A percentile compares a stretch with the other conserved stretches of the same genome.
phyloP scores from a whole-genome alignment of 345 rosid species.

The Pugionium dolabratum region DNA sequence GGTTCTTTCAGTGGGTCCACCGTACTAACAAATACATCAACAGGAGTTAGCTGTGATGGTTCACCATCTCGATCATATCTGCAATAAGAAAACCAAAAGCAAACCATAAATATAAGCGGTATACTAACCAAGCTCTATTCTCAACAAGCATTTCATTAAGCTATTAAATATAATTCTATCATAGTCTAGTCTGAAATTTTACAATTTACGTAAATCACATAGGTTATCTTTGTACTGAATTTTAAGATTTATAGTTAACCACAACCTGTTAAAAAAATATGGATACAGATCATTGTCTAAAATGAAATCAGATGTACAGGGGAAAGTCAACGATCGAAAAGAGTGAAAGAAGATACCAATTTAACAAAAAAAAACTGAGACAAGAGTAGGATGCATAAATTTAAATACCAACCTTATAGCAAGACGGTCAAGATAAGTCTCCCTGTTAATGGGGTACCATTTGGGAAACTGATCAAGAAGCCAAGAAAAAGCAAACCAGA shows the following conservation, averaged over 20 bases:
- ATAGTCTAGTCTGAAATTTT: constrained; percentile 17
- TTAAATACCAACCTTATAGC: constrained; percentile 66
- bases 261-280: constrained; percentile 5
- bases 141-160: background rate
- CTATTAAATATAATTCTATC: background rate
- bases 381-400: constrained; percentile 16
- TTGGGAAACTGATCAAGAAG: constrained; percentile 99
- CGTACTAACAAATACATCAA: constrained; percentile 97
- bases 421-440: constrained; percentile 94
- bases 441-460: constrained; percentile 96
- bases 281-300: background rate
- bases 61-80: constrained; percentile 98
- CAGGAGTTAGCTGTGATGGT: constrained; percentile 91
- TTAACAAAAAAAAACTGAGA: background rate
- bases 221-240: background rate
- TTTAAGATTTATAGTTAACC: background rate
- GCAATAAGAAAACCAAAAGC: constrained; percentile 34
- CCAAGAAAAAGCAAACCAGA: constrained; percentile 99
- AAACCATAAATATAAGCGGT: constrained; percentile 13
- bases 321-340: constrained; percentile 9
- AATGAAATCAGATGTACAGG: background rate
- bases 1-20: constrained; percentile 99
- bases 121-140: constrained; percentile 9
- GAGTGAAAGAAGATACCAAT: constrained; percentile 5
- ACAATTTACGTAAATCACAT: background rate